Percentiles rank a stretch among this genome's conserved stretches.
Evolutionary conservation across 2,329 filamentous ascomycete genomes (phyloP).

Genomic region (Sarocladium oryzae): DNA sequence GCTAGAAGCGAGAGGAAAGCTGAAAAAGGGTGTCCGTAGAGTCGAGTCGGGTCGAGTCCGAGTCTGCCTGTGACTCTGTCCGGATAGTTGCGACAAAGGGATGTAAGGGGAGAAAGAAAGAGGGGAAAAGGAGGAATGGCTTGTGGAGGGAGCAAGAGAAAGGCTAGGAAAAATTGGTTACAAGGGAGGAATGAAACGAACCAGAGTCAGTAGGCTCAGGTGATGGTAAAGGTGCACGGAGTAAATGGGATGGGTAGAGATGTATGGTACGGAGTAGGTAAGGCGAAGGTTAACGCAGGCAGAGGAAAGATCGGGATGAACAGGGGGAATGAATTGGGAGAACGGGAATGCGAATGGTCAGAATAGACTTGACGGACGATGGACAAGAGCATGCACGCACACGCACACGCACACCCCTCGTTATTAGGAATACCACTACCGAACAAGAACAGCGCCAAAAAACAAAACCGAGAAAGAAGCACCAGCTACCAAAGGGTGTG

Average conservation of each 20-base stretch:
- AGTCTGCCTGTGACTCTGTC: too few relatives aligned
- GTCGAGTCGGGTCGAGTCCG: too few relatives aligned
- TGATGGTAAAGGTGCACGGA: too few relatives aligned
- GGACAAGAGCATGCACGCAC: too few relatives aligned
- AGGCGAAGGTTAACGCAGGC: neutral
- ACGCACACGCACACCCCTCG: too few relatives aligned
- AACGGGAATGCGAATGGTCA: slow-evolving; percentile 1
- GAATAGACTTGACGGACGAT: too few relatives aligned
- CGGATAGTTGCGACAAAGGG: too few relatives aligned
- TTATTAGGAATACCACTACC: too few relatives aligned
- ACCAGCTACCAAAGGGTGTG: slow-evolving; percentile 1
- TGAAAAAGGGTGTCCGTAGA: too few relatives aligned
- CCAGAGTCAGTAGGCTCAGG: slow-evolving; percentile 1
- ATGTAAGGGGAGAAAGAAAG: neutral
- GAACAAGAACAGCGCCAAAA: slow-evolving; percentile 1
- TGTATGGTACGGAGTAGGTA: too few relatives aligned
- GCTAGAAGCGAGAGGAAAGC: neutral
- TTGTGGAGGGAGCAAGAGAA: slow-evolving; percentile 8
- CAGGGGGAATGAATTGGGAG: slow-evolving; percentile 1
- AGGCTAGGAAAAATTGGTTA: neutral
- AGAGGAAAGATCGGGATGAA: slow-evolving; percentile 8
- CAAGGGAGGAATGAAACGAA: slow-evolving; percentile 9
- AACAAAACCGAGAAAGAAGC: too few relatives aligned
- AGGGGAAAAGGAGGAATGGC: neutral
- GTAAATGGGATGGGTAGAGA: too few relatives aligned